Base-by-base conservation (phyloP, 176 grass and related monocot species). In the Oryza meridionalis region DNA sequence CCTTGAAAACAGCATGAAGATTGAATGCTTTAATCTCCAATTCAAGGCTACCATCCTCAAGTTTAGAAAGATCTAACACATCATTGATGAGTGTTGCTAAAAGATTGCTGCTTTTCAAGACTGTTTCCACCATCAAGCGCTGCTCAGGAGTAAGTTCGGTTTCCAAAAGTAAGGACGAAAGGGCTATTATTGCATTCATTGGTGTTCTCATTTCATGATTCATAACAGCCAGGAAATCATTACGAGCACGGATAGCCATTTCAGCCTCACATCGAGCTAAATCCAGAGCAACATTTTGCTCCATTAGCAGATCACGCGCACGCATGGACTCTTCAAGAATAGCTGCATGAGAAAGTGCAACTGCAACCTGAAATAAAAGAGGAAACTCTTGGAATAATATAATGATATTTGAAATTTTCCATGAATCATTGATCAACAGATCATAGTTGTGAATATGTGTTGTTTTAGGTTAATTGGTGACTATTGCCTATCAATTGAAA, bases 301-400 rank as follows among this genome's bases (percentile, higher is more conserved):
- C 93, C 93, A 95, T 95, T 63, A 98, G 85, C 47, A 98, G 73
- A 86, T 98, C 91, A 67, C 93, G 93, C 63, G 96, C 96, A 58
- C 96, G 82, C 96, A 95, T 95, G 59, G 96, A 98, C 85, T 98
- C 96, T 91, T 98, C 96, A 68, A 98, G 91, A 78, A 98, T 98
- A 35, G 89, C 96, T 2, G 96, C 96, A 77, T 98, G 96, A 63
- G 96, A 98, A 45, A 98, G 91, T 82, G 96, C 96, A 84, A 98
- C 96, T 62, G 96, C 96, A 37, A 98, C 96, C 96, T 98, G 88
- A 70, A 80, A n/a, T 29, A 80, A 83, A 72, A 78, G 26, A 3
- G 2, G 2, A 62, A 16, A 16, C 1, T 29, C 22, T 68, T 46
- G 16, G 47, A 17, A 62, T 69, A 32, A 6, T 82, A 21, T 42